These are phyloP conservation scores for Diplodia corticola DNA, from an alignment of 2,329 filamentous ascomycete species.

Conservation along the genomic window DNA sequence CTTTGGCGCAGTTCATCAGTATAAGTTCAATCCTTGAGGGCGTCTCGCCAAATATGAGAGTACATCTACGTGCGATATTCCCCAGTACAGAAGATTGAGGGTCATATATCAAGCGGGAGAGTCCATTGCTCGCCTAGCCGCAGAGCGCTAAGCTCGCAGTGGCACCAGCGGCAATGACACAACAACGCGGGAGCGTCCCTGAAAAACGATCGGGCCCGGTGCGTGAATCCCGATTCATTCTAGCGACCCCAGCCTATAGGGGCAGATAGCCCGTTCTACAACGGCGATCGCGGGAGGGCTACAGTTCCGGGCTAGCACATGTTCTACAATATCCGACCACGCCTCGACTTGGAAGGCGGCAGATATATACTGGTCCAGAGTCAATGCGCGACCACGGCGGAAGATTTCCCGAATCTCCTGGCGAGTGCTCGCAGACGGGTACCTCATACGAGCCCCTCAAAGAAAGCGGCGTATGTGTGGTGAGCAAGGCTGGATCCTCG, in stretches of 20 bases:
- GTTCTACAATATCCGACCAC: slow-evolving; percentile 7
- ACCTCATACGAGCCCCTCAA: not conserved
- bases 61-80: not conserved
- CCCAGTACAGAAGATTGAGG: not conserved
- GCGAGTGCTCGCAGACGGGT: not conserved
- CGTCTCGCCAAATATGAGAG: not conserved
- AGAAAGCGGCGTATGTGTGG: slow-evolving; percentile 1
- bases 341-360: slow-evolving; percentile 1
- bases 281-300: slow-evolving; percentile 6
- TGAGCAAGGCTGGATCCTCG: not conserved
- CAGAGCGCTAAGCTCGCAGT: not conserved
- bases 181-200: slow-evolving; percentile 6
- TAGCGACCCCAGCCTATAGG: slow-evolving; percentile 14
- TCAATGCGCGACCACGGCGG: not conserved
- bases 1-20: not conserved
- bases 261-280: not conserved
- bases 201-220: not conserved
- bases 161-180: not conserved
- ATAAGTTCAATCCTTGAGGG: not conserved
- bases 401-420: slow-evolving; percentile 6
- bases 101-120: not conserved
- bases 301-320: slow-evolving; percentile 6
- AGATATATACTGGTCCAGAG: not conserved
- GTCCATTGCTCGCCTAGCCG: not conserved
- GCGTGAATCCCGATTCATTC: slow-evolving; percentile 1